Conservation (phyloP, 108 stramenopile species). For the Skeletonema marinoi region DNA sequence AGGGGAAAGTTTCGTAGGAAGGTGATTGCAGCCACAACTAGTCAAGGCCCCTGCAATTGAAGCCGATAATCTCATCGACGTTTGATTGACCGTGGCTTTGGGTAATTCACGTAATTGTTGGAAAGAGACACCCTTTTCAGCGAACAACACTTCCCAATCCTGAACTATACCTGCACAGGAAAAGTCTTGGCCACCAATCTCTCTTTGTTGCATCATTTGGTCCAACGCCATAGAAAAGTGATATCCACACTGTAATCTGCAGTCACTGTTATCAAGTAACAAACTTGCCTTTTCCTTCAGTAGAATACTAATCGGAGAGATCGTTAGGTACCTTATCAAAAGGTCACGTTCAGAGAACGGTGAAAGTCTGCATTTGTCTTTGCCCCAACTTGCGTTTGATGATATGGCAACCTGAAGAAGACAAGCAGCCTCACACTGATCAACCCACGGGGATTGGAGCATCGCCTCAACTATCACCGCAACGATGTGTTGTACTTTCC, state of each 20-base stretch:
- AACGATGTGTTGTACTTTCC: background rate
- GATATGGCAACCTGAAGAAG: conserved; percentile 31
- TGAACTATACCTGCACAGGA: background rate
- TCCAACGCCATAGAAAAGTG: conserved; percentile 11
- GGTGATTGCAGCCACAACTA: conserved; percentile 29
- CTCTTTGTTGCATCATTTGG: background rate
- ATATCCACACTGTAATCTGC: conserved; percentile 29
- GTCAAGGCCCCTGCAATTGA: conserved; percentile 54
- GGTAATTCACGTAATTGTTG: conserved; percentile 14
- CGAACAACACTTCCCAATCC: conserved; percentile 14
- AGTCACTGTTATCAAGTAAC: conserved; percentile 17
- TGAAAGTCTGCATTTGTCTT: background rate
- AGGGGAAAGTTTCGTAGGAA: conserved; percentile 70
- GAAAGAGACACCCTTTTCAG: conserved; percentile 25
- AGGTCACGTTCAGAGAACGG: conserved; percentile 12
- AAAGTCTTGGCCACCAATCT: background rate
- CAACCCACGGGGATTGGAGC: conserved; percentile 51
- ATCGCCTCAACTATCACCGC: conserved; percentile 15
- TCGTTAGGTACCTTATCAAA: background rate
- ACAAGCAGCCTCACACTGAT: conserved; percentile 52
- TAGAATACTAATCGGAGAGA: conserved; percentile 11
- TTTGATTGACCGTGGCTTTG: conserved; percentile 14
- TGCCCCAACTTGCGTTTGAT: background rate
- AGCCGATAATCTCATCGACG: conserved; percentile 46
- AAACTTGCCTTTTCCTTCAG: conserved; percentile 1